Base-by-base conservation (phyloP, 2,329 filamentous ascomycete genomes). In the Fusarium chaquense region DNA sequence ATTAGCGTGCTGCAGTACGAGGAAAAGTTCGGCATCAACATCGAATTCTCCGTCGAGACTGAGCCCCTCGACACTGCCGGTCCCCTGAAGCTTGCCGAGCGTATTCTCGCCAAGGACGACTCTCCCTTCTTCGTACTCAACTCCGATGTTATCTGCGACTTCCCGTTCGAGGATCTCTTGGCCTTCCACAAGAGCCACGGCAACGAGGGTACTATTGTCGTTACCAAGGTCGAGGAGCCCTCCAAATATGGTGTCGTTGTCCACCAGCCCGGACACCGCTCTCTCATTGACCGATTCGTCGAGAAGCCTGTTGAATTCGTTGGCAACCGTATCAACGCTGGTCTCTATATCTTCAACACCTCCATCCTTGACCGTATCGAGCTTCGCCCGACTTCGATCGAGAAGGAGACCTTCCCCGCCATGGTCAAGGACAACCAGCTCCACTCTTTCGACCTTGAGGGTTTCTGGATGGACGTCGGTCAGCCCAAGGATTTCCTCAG, bases 231-330 rank as follows among this genome's bases (percentile, higher is more conserved):
- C 55, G 95, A 99, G 84, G 96, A 99, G 83, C 95, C 95, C 44
- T 97, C 93, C 78, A 99, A 99, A 84, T 99, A 98, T 81, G 95
- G 95, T 89, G 95, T 99, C 75, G 90, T 99, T 59, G 96, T 99
- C 32, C 95, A 98, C 90, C 96, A 97, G 86, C 93, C 94, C 68
- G 92, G 91, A 81, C 93, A 97, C 83, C 84, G 93, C 57, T 93
- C 93, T 47, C 90, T 93, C 79, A 98, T 99, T 81, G 96, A 99
- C 83, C 94, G 96, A 74, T 99, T 99, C 84, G 96, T 99, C 74
- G 95, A 99, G 89, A 99, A 99, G 87, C 95, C 95, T 38, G 93
- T 98, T 79, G 93, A 98, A 84, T 98, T 98, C 79, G 95, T 98
- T 62, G 95, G 95, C 76, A 98, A 98, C 88, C 92, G 95, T 72